Percentiles rank a stretch among this genome's conserved stretches.
Evolutionary conservation across 106 monocot species (phyloP).

Genomic region (Allium fistulosum): DNA sequence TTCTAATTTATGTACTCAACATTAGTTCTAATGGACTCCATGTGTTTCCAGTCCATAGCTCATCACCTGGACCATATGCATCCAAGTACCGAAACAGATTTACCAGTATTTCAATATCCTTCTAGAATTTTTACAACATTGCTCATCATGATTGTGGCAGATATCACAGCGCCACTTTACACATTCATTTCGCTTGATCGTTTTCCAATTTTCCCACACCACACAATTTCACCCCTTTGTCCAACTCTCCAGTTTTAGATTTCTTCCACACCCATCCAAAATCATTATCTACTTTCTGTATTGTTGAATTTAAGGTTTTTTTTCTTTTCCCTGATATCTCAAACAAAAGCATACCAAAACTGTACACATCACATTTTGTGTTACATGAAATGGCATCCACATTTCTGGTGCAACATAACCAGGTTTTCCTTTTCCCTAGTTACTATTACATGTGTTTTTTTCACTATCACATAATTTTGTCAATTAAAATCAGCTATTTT

Average conservation of each 20-base stretch:
- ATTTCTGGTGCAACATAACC: conserved; percentile 27
- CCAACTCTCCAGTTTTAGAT: no score
- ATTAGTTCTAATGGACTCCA: no score
- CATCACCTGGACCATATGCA: neutral
- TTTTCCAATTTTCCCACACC: no score
- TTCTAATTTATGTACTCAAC: no score
- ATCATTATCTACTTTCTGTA: conserved; percentile 1
- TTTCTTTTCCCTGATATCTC: conserved; percentile 24
- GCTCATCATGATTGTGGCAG: conserved; percentile 7
- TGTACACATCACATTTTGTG: neutral
- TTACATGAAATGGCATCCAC: conserved; percentile 8
- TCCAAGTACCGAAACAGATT: conserved; percentile 9
- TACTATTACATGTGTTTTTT: neutral
- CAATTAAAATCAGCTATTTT: conserved; percentile 29
- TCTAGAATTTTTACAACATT: conserved; percentile 30
- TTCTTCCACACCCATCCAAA: no score
- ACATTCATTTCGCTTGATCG: no score
- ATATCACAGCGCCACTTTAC: no score
- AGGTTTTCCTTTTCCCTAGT: conserved; percentile 15
- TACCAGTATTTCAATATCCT: conserved; percentile 11
- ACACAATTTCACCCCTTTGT: no score
- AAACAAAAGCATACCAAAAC: conserved; percentile 24
- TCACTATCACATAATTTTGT: conserved; percentile 17
- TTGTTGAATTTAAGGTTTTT: neutral
- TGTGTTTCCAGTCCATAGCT: no score